A percentile compares a stretch with the other conserved stretches of the same genome.
Conservation (phyloP, 768 basidiomycete species). For the Dentipellis fragilis region DNA sequence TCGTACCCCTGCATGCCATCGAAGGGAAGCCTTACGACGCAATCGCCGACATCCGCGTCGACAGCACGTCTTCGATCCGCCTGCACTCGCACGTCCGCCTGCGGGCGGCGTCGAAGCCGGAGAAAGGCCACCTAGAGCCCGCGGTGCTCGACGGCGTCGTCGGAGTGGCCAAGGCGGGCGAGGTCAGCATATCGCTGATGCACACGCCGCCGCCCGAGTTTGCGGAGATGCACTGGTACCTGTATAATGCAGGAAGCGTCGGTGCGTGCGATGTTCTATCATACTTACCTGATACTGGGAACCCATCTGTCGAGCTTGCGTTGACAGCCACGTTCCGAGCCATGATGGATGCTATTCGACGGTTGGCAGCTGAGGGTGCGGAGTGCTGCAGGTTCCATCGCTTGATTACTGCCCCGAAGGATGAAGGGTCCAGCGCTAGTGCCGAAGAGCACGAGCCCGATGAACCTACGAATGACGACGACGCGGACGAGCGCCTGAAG, state of each 20-base stretch:
- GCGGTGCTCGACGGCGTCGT: slow-evolving; percentile 53
- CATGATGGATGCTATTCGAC: slow-evolving; percentile 53
- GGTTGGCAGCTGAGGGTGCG: slow-evolving; percentile 32
- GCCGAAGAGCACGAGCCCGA: too few relatives aligned
- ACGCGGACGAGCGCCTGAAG: not conserved
- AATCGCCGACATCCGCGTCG: slow-evolving; percentile 46
- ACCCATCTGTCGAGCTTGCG: not conserved
- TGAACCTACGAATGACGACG: not conserved
- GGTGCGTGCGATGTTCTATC: slow-evolving; percentile 25
- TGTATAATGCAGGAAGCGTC: slow-evolving; percentile 53
- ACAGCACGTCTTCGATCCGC: slow-evolving; percentile 36
- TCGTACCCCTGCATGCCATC: slow-evolving; percentile 19
- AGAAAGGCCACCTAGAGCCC: slow-evolving; percentile 35
- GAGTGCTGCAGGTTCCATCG: slow-evolving; percentile 41
- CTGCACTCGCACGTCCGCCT: slow-evolving; percentile 61
- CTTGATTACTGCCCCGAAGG: slow-evolving; percentile 27
- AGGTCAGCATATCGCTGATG: slow-evolving; percentile 41
- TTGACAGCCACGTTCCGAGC: slow-evolving; percentile 46
- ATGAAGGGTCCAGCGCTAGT: not conserved
- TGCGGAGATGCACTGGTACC: slow-evolving; percentile 49
- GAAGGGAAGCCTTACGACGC: slow-evolving; percentile 22
- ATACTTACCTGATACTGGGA: not conserved
- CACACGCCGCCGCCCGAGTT: slow-evolving; percentile 56
- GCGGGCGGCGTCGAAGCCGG: slow-evolving; percentile 44
- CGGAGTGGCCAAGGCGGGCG: slow-evolving; percentile 39